Evolutionary conservation across 306 rosid genomes (phyloP), one percentile per base, ranked within the genome.

Genomic region (Prunus mongolica): DNA sequence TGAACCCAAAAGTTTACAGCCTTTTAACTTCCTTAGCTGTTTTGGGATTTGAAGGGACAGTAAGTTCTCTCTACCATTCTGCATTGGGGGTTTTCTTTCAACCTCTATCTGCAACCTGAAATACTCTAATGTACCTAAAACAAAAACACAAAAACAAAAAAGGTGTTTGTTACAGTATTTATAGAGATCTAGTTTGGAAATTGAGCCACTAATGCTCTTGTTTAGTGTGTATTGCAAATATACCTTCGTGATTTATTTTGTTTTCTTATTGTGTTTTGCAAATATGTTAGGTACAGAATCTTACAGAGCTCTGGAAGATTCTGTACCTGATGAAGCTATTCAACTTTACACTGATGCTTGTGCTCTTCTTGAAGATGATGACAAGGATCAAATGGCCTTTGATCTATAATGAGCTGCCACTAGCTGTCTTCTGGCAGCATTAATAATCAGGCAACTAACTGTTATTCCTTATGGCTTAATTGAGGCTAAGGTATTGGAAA

Each of bases 361-460:
- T 28, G 30, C 30, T 28, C 30, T 28, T 28, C 3, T 28, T 28
- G 30, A 28, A 28, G 30, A 28, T 28, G 30, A 28, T 28, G 30
- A 28, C 30, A 28, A 28, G 30, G 30, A 28, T 28, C 30, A 4
- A 30, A 28, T 28, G 30, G 85, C 98, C 63, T 95, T 95, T 87
- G 98, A 95, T 84, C 79, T 95, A 20, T 95, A 95, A 78, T 91
- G 96, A 69, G 97, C 87, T 80, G 92, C 88, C 13, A 80, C 96
- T 41, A 84, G 81, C 0, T 56, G 2, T 65, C 30, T 20, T 64
- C 8, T 34, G 18, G 13, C 30, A 20, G 64, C 51, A 67, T 47
- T 55, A 8, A 76, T 34, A 24, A 16, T 15, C 22, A 52, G 16
- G 61, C 61, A n/a, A 18, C n/a, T 55, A n/a, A 55, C 19, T 55